Evolutionary conservation across 2,329 filamentous ascomycete species (phyloP).

Genomic region (Aspergillus arachidicola): DNA sequence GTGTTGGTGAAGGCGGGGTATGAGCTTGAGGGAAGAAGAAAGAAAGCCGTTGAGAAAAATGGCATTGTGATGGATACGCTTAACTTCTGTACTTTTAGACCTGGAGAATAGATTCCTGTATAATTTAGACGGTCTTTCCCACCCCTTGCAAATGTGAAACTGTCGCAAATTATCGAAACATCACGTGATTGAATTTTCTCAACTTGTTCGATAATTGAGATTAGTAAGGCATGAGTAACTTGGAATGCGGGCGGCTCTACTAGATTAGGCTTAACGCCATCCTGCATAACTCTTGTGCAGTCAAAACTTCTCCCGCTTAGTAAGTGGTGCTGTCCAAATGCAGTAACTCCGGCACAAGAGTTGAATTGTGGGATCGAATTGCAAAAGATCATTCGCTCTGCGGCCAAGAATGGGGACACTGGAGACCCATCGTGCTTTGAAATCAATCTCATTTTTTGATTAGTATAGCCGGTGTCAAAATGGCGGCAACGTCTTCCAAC

Average conservation of each 20-base stretch:
- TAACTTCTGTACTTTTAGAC: slow-evolving; percentile 6
- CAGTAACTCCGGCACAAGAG: not conserved
- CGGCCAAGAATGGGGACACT: not conserved
- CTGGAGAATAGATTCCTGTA: too few species aligned
- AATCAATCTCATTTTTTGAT: not conserved
- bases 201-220: too few species aligned
- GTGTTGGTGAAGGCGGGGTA: slow-evolving; percentile 15
- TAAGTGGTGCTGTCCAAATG: not conserved
- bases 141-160: too few species aligned
- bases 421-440: not conserved
- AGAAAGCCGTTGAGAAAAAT: slow-evolving; percentile 11
- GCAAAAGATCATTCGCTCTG: not conserved
- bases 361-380: not conserved
- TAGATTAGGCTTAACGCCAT: too few species aligned
- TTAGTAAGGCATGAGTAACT: too few species aligned
- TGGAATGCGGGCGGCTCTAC: too few species aligned
- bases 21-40: slow-evolving; percentile 8
- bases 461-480: not conserved
- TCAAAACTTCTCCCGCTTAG: too few species aligned
- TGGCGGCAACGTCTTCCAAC: not conserved
- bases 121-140: too few species aligned
- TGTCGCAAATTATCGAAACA: too few species aligned
- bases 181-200: too few species aligned
- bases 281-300: too few species aligned
- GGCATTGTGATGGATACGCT: slow-evolving; percentile 9